Conservation (phyloP, 108 stramenopile species). For the Aurantiochytrium sp. region DNA sequence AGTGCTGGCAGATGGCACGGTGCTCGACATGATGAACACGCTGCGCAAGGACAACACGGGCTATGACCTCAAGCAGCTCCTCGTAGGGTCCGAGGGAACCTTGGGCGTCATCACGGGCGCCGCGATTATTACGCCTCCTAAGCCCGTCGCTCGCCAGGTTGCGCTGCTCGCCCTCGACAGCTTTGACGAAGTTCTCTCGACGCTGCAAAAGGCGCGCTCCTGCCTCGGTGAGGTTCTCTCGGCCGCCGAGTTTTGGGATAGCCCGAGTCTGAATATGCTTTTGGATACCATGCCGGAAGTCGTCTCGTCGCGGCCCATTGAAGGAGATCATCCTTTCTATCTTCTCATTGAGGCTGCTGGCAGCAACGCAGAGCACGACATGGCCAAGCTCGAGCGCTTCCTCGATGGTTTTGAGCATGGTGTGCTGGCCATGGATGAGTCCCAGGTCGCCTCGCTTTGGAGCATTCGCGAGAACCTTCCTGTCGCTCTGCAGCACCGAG, state of each 20-base stretch:
- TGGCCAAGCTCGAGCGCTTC: conserved; percentile 71
- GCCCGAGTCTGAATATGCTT: not conserved
- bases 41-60: conserved; percentile 91
- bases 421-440: conserved; percentile 66
- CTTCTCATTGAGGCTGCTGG: conserved; percentile 84
- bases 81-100: conserved; percentile 91
- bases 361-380: conserved; percentile 64
- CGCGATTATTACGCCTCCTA: conserved; percentile 31
- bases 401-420: conserved; percentile 68
- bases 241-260: conserved; percentile 85
- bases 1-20: conserved; percentile 70
- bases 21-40: conserved; percentile 61
- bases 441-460: conserved; percentile 65
- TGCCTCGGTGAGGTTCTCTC: conserved; percentile 73
- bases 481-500: conserved; percentile 50
- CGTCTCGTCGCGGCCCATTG: not conserved
- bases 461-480: conserved; percentile 56
- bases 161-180: conserved; percentile 66
- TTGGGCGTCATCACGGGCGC: conserved; percentile 77
- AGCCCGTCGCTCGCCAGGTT: conserved; percentile 59
- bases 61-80: conserved; percentile 82
- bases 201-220: conserved; percentile 55
- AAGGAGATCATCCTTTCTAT: conserved; percentile 42
- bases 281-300: not conserved
- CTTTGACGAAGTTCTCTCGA: conserved; percentile 52